Evolutionary conservation across 352 stramenopile species (phyloP).

Genomic region (Plasmopara halstedii): DNA sequence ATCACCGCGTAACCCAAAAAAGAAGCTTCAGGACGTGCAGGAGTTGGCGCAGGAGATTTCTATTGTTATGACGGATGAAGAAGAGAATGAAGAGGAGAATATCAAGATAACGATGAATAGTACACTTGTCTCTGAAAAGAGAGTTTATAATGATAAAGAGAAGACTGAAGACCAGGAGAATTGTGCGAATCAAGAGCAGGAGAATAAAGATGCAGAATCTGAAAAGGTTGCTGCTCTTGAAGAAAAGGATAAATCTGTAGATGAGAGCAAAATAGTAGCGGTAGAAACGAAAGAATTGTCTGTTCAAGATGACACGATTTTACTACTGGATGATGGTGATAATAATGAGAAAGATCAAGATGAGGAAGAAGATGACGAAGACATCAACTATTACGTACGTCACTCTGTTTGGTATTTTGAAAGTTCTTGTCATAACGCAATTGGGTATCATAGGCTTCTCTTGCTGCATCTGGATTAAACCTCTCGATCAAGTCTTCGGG

Average conservation of each 20-base stretch:
- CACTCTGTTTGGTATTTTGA: too few species aligned
- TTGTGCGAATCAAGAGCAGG: not conserved
- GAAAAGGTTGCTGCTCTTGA: too few species aligned
- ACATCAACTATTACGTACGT: constrained; percentile 51
- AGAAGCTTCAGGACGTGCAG: constrained; percentile 13
- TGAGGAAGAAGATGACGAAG: constrained; percentile 36
- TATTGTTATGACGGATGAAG: constrained; percentile 7
- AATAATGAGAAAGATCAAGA: constrained; percentile 28
- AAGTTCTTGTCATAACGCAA: too few species aligned
- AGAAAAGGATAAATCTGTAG: too few species aligned
- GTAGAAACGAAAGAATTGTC: not conserved
- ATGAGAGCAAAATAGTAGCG: not conserved
- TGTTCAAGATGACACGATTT: constrained; percentile 4
- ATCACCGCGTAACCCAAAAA: constrained; percentile 6
- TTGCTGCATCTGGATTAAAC: constrained; percentile 43
- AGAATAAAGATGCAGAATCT: not conserved
- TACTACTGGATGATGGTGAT: constrained; percentile 21
- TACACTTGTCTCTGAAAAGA: too few species aligned
- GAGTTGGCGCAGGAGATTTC: constrained; percentile 21
- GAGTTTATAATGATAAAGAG: not conserved
- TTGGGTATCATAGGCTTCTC: constrained; percentile 27
- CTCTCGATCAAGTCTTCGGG: constrained; percentile 12
- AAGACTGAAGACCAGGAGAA: constrained; percentile 1
- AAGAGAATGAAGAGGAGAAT: constrained; percentile 6
- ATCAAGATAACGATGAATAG: constrained; percentile 2